Evolutionary conservation across 1,139 yeast species (phyloP).

Genomic region (Candida sanyaensis): DNA sequence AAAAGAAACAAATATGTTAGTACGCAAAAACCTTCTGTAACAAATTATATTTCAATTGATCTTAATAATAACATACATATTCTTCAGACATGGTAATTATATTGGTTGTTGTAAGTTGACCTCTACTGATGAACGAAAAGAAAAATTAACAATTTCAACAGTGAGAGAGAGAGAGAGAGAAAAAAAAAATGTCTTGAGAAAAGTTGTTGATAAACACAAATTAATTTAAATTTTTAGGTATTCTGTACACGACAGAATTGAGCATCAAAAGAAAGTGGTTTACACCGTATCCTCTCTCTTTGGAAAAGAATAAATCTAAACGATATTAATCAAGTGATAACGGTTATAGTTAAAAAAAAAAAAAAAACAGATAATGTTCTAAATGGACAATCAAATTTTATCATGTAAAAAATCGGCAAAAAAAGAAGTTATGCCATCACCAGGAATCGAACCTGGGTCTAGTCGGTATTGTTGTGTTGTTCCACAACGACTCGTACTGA

Average conservation of each 20-base stretch:
- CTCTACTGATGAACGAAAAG: neutral
- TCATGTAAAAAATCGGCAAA: conserved; percentile 3
- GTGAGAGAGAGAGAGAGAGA: no score
- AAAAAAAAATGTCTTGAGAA: neutral
- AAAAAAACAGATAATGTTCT: no score
- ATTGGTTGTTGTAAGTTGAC: neutral
- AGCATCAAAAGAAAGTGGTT: no score
- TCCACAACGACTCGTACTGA: conserved; percentile 57
- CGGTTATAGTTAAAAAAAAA: no score
- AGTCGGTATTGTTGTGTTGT: conserved; percentile 29
- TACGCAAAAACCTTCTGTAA: neutral
- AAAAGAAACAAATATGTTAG: conserved; percentile 9
- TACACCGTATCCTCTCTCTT: no score
- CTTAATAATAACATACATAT: conserved; percentile 11
- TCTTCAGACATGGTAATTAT: conserved; percentile 7
- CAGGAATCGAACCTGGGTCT: conserved; percentile 61
- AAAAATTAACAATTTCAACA: neutral
- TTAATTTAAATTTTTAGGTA: neutral
- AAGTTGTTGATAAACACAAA: conserved; percentile 1
- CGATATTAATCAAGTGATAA: neutral
- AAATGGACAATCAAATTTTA: neutral
- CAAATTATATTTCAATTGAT: neutral
- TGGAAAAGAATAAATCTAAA: neutral
- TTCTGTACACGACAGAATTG: neutral
- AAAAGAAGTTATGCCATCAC: conserved; percentile 44